phyloP scores from a whole-genome alignment of 176 grass and related monocot species.

The Guadua angustifolia region DNA sequence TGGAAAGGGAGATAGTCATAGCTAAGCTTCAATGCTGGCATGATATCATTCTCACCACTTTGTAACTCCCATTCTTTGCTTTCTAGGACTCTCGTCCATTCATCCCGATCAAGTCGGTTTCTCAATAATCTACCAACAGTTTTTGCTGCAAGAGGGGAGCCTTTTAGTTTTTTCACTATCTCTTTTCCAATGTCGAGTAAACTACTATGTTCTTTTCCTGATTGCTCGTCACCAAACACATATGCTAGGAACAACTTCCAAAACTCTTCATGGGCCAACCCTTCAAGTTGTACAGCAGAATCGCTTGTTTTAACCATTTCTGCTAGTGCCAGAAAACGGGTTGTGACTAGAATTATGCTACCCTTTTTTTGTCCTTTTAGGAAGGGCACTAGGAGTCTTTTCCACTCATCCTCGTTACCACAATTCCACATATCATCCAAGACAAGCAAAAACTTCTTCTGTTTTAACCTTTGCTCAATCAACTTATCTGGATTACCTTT shows the following conservation, averaged over 20 bases:
- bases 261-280: too few relatives aligned
- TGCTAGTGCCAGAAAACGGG: too few relatives aligned
- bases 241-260: neutral
- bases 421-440: too few relatives aligned
- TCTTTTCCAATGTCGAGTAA: neutral
- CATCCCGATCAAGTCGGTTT: neutral
- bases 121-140: conserved; percentile 21
- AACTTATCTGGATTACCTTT: too few relatives aligned
- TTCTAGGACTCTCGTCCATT: neutral
- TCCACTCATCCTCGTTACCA: too few relatives aligned
- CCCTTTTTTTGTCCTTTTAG: too few relatives aligned
- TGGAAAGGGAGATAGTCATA: conserved; percentile 42
- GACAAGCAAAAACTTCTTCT: too few relatives aligned
- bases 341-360: too few relatives aligned
- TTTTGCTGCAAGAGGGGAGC: conserved; percentile 36
- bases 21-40: conserved; percentile 50
- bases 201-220: neutral
- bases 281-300: too few relatives aligned
- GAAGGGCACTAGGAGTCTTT: too few relatives aligned
- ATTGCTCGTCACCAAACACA: neutral
- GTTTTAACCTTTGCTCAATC: too few relatives aligned
- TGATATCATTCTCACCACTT: conserved; percentile 2
- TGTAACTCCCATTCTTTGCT: conserved; percentile 37
- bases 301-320: too few relatives aligned
- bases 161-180: neutral